Percentiles rank a stretch among this genome's conserved stretches.
Conservation (phyloP, 2,329 filamentous ascomycete species). For the Exophiala viscosa region DNA sequence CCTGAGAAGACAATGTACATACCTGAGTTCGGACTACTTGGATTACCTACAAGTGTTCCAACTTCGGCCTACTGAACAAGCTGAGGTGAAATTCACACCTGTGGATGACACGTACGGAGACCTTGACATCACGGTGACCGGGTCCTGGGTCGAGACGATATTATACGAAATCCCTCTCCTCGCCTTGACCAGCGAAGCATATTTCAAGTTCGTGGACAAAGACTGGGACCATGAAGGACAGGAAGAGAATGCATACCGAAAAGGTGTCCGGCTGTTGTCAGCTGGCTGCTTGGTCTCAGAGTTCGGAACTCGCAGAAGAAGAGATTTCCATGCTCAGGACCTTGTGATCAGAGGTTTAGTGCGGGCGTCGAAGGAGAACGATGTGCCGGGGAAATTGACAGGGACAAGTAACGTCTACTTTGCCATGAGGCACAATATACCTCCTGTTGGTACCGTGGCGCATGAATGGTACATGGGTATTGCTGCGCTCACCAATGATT, state of each 20-base stretch:
- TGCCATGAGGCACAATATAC: conserved; percentile 84
- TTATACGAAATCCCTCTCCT: conserved; percentile 95
- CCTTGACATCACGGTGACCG: conserved; percentile 71
- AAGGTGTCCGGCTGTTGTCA: conserved; percentile 73
- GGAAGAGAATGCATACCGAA: conserved; percentile 76
- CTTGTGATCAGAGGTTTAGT: conserved; percentile 84
- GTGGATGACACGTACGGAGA: conserved; percentile 69
- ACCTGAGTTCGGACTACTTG: conserved; percentile 74
- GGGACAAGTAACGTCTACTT: conserved; percentile 97
- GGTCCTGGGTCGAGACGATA: conserved; percentile 90
- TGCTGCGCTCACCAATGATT: conserved; percentile 83
- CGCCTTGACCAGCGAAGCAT: conserved; percentile 88
- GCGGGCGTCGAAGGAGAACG: conserved; percentile 68
- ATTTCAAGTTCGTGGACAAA: conserved; percentile 92
- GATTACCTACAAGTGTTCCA: conserved; percentile 77
- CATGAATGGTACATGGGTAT: conserved; percentile 99
- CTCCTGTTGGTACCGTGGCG: conserved; percentile 83
- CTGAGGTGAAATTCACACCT: conserved; percentile 63
- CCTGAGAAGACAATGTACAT: conserved; percentile 73
- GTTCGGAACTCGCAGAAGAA: conserved; percentile 82
- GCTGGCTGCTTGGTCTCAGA: conserved; percentile 87
- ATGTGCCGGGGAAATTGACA: conserved; percentile 64
- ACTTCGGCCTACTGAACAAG: conserved; percentile 75
- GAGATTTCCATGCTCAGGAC: conserved; percentile 93
- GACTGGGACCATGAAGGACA: conserved; percentile 90